Conservation (phyloP, 345 rosid genomes). For the Gossypium stocksii region DNA sequence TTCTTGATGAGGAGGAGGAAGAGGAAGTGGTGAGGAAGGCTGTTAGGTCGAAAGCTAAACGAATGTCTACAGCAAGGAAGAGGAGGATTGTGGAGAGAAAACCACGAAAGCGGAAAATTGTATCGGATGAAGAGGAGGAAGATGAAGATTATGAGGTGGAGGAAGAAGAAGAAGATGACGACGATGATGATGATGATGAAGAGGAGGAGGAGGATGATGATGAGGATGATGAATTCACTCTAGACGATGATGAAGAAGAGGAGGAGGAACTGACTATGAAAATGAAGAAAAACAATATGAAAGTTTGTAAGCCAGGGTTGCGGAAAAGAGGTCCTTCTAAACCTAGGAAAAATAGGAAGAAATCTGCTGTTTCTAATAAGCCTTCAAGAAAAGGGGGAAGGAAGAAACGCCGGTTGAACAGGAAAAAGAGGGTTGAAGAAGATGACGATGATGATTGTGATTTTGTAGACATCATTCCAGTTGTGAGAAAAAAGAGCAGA, state of each 20-base stretch:
- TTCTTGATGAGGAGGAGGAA: neutral
- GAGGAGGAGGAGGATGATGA: conserved; percentile 26
- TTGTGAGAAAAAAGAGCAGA: conserved; percentile 41
- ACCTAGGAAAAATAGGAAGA: conserved; percentile 41
- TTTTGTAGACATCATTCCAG: conserved; percentile 35
- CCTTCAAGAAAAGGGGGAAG: conserved; percentile 39
- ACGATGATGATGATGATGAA: neutral
- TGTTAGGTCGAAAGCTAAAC: conserved; percentile 1
- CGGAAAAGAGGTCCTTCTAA: conserved; percentile 32
- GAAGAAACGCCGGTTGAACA: conserved; percentile 35
- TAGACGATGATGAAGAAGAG: conserved; percentile 76
- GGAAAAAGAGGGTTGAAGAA: conserved; percentile 41
- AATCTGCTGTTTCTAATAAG: conserved; percentile 33
- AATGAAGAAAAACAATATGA: conserved; percentile 32
- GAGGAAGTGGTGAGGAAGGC: neutral
- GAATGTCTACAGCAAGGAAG: neutral
- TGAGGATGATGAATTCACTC: conserved; percentile 56
- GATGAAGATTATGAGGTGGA: neutral
- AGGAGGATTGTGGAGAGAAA: conserved; percentile 5
- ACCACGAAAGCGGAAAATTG: neutral
- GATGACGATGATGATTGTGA: conserved; percentile 44
- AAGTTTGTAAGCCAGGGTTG: conserved; percentile 31
- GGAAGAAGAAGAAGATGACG: conserved; percentile 1
- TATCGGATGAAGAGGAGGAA: neutral
- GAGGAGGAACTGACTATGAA: conserved; percentile 42